These are phyloP conservation scores for Lophium mytilinum DNA, from an alignment of 495 filamentous ascomycete genomes.

Conservation along the genomic window DNA sequence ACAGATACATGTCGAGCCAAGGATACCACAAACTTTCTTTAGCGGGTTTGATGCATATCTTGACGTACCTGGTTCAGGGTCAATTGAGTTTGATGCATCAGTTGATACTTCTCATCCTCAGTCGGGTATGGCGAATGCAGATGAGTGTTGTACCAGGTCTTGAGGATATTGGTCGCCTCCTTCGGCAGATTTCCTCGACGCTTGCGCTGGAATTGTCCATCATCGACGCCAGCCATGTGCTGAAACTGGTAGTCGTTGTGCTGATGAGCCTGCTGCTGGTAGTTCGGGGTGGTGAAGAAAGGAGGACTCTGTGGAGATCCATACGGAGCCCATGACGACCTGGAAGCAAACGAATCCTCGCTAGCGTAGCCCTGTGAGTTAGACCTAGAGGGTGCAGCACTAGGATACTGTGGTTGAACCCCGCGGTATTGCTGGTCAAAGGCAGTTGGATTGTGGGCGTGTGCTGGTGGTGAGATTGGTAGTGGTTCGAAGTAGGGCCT, in stretches of 20 bases:
- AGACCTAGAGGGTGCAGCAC: no score
- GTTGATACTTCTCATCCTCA: constrained; percentile 80
- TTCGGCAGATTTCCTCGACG: constrained; percentile 82
- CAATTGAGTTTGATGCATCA: constrained; percentile 67
- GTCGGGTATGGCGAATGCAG: constrained; percentile 78
- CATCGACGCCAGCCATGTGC: neutral
- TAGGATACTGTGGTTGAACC: no score
- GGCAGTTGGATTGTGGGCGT: no score
- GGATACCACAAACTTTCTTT: neutral
- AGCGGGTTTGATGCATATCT: neutral
- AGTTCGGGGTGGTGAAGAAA: neutral
- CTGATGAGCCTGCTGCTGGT: neutral
- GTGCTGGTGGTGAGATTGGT: no score
- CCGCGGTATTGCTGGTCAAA: no score
- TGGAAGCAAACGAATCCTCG: no score
- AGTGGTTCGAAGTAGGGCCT: no score
- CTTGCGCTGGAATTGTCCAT: constrained; percentile 13
- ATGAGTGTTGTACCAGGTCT: constrained; percentile 72
- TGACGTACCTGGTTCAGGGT: constrained; percentile 65
- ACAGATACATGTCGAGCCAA: no score
- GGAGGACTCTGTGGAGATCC: no score
- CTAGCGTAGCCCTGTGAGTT: no score
- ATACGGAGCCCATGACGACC: no score
- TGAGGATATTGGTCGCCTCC: constrained; percentile 70
- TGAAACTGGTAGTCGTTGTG: constrained; percentile 16